Conservation (phyloP, 176 grass and related monocot genomes). For the Eragrostis curvula region DNA sequence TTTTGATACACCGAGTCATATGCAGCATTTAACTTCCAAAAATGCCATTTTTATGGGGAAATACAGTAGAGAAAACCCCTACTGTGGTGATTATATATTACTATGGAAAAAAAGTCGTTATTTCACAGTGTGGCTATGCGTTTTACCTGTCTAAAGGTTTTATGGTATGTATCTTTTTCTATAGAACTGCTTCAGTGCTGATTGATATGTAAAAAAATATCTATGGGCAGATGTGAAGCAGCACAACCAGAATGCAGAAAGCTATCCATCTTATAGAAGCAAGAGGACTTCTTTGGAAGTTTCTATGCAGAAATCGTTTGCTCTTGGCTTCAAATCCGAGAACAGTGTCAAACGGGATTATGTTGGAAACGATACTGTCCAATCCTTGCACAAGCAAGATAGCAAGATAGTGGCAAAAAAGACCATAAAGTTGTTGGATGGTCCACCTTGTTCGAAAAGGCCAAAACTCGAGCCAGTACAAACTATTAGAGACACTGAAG, state of each 20-base stretch:
- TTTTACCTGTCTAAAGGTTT: neutral
- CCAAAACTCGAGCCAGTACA: conserved; percentile 73
- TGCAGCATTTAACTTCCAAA: neutral
- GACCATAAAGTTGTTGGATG: conserved; percentile 71
- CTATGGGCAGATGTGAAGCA: conserved; percentile 64
- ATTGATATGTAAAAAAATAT: conserved; percentile 29
- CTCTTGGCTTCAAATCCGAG: conserved; percentile 61
- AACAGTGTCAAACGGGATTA: conserved; percentile 55
- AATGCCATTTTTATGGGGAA: neutral
- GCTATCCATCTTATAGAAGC: conserved; percentile 50
- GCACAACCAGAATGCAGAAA: conserved; percentile 59
- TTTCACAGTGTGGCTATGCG: neutral
- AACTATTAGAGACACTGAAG: conserved; percentile 47
- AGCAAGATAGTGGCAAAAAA: conserved; percentile 60
- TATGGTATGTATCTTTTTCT: conserved; percentile 8
- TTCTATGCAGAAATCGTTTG: conserved; percentile 57
- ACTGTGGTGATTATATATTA: too few species aligned
- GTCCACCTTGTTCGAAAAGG: conserved; percentile 70
- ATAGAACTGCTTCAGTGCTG: conserved; percentile 19
- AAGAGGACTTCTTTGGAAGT: conserved; percentile 55
- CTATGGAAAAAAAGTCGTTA: too few species aligned
- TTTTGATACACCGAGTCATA: conserved; percentile 11
- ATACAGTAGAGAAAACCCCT: too few species aligned
- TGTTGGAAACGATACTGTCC: conserved; percentile 51
- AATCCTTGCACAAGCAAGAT: conserved; percentile 69